Evolutionary conservation across 2,329 filamentous ascomycete genomes (phyloP).

Genomic region (Xylaria sp.): DNA sequence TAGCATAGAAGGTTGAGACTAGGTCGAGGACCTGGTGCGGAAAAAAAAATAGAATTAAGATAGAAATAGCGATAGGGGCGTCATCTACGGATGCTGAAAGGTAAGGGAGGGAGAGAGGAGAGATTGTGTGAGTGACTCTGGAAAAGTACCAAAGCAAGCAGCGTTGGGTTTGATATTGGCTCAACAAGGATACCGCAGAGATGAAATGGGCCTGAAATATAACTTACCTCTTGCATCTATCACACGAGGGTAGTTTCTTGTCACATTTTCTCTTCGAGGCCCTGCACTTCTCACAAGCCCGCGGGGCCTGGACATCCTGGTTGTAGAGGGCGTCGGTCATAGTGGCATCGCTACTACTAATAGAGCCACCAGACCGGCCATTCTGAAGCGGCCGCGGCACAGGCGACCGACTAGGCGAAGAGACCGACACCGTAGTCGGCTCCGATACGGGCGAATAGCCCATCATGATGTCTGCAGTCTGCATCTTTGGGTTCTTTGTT

Average conservation of each 20-base stretch:
- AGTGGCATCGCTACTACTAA: constrained; percentile 19
- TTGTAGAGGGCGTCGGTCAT: constrained; percentile 18
- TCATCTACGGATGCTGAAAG: neutral
- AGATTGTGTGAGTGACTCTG: neutral
- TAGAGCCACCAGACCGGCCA: constrained; percentile 16
- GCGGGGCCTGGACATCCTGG: constrained; percentile 32
- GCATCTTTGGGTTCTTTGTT: constrained; percentile 27
- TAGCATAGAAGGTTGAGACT: constrained; percentile 13
- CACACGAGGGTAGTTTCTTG: constrained; percentile 42
- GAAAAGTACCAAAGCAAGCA: neutral
- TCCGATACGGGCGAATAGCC: constrained; percentile 36
- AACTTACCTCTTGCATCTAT: constrained; percentile 41
- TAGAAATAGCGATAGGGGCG: neutral
- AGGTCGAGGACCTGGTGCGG: neutral
- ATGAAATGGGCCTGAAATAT: neutral
- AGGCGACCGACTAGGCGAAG: constrained; percentile 35
- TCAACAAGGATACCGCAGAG: neutral
- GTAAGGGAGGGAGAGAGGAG: neutral
- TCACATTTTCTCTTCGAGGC: constrained; percentile 44
- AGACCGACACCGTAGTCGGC: constrained; percentile 31
- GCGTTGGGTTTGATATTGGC: neutral
- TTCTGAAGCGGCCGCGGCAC: constrained; percentile 29
- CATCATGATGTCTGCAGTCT: constrained; percentile 23
- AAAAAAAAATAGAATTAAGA: neutral
- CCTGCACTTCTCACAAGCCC: constrained; percentile 44